phyloP scores from a whole-genome alignment of 1,139 yeast species.

The Suhomyces atakaporum region DNA sequence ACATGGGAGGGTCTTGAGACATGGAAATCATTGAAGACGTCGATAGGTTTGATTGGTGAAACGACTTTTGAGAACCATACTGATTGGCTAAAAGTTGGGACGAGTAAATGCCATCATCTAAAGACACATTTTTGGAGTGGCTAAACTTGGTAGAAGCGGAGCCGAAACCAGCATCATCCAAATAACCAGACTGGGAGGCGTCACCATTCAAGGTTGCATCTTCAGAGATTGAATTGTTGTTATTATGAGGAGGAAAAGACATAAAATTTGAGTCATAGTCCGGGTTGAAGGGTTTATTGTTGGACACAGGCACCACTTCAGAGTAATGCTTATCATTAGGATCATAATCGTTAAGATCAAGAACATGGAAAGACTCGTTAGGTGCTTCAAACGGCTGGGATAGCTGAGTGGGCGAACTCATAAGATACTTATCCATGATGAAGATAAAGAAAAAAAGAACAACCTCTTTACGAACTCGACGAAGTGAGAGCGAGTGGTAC shows the following conservation, averaged over 20 bases:
- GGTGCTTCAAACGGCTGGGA: conserved; percentile 36
- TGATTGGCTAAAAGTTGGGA: conserved; percentile 13
- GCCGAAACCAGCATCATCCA: conserved; percentile 9
- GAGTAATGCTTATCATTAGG: conserved; percentile 10
- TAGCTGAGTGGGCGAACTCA: conserved; percentile 48
- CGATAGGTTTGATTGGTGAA: conserved; percentile 23
- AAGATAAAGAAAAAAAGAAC: no score
- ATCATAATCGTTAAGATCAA: conserved; percentile 14
- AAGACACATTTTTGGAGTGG: conserved; percentile 31
- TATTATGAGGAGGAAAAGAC: conserved; percentile 3
- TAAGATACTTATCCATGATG: conserved; percentile 44
- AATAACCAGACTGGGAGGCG: conserved; percentile 5
- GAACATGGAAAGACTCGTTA: conserved; percentile 15
- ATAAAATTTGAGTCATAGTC: conserved; percentile 8
- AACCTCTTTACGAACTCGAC: no score
- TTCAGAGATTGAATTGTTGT: conserved; percentile 6
- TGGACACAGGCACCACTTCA: conserved; percentile 29
- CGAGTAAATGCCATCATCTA: conserved; percentile 26
- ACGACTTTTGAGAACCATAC: conserved; percentile 4
- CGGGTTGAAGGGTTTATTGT: conserved; percentile 12
- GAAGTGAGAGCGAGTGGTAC: no score
- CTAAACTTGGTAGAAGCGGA: conserved; percentile 10
- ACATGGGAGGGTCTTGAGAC: conserved; percentile 19
- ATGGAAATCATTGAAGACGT: conserved; percentile 24
- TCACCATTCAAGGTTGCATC: conserved; percentile 11